Conservation (phyloP, 2,329 filamentous ascomycete species). For the Ophiostoma tasmaniense region DNA sequence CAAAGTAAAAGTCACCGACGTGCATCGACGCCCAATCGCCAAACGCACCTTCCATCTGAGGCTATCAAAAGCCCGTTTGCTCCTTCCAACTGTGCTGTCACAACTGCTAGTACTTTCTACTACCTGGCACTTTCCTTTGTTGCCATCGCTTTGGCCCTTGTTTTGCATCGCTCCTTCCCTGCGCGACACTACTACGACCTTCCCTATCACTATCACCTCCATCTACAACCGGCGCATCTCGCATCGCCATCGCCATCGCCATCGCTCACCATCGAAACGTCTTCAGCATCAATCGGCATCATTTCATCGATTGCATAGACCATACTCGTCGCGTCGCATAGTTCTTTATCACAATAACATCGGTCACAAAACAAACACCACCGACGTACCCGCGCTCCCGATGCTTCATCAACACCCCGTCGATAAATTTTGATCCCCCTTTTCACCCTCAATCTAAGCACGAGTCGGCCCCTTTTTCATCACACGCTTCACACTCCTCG, state of each 20-base stretch:
- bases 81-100: not conserved
- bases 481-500: not conserved
- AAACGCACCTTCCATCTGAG: not conserved
- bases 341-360: not conserved
- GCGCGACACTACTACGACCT: not conserved
- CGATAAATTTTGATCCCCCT: not conserved
- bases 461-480: not conserved
- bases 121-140: constrained; percentile 13
- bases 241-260: constrained; percentile 5
- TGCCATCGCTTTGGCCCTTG: not conserved
- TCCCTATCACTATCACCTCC: not conserved
- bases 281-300: not conserved
- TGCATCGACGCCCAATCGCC: constrained; percentile 19
- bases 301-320: not conserved
- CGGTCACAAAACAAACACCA: not conserved
- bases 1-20: not conserved
- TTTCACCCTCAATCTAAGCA: not conserved
- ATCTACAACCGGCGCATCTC: constrained; percentile 10
- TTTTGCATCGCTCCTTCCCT: constrained; percentile 11
- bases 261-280: not conserved
- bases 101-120: not conserved
- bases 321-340: not conserved
- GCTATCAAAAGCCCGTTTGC: not conserved
- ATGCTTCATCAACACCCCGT: constrained; percentile 10
- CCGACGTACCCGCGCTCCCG: not conserved